These are phyloP conservation scores for Casuarina cunninghamiana DNA, from an alignment of 306 rosid species.

Conservation along the genomic window DNA sequence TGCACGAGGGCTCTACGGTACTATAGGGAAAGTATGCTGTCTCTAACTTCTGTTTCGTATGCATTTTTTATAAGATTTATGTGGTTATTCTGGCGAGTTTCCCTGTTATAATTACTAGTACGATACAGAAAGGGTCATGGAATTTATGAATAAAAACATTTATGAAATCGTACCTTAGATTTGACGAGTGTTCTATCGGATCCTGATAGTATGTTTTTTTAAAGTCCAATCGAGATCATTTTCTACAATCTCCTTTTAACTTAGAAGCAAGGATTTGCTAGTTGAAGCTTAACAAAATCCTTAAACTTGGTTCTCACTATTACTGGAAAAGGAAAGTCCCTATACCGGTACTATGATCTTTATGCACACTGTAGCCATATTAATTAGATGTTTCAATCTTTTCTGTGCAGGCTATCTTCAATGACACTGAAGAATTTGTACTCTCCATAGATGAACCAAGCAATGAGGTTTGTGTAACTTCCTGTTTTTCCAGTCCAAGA, in stretches of 20 bases:
- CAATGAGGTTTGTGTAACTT: slow-evolving; percentile 71
- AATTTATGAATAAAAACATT: background rate
- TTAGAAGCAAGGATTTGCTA: background rate
- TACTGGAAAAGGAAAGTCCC: background rate
- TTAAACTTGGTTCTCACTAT: slow-evolving; percentile 5
- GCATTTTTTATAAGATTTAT: background rate
- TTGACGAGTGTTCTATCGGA: background rate
- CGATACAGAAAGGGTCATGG: background rate
- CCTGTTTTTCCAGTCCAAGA: slow-evolving; percentile 13
- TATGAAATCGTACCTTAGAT: background rate
- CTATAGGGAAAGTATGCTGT: background rate
- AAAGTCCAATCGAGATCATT: background rate
- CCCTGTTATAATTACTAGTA: background rate
- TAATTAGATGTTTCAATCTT: slow-evolving; percentile 11
- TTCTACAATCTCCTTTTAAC: background rate
- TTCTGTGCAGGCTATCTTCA: slow-evolving; percentile 71
- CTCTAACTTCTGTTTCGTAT: background rate
- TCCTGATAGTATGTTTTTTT: background rate
- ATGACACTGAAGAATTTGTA: slow-evolving; percentile 78
- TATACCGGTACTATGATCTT: background rate
- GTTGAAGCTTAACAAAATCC: no score
- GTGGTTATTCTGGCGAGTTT: background rate
- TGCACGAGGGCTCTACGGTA: background rate
- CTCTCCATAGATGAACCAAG: slow-evolving; percentile 78
- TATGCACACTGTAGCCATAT: background rate